Conservation (phyloP, 805 yeast genomes). For the Metschnikowia reukaufii region DNA sequence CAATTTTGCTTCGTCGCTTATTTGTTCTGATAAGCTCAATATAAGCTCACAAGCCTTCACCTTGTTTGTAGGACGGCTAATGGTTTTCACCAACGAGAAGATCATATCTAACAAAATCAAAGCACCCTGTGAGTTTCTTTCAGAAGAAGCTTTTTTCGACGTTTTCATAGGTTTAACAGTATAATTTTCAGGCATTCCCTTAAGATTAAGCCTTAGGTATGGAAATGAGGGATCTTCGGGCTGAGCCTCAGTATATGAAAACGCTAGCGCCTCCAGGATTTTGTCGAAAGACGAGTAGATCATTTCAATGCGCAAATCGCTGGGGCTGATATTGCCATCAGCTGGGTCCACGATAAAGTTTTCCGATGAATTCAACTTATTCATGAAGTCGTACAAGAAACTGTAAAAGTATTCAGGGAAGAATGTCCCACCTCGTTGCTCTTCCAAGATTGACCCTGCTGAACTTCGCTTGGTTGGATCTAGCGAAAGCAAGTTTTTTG, state of each 20-base stretch:
- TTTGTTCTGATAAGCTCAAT: conserved; percentile 69
- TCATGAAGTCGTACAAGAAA: conserved; percentile 68
- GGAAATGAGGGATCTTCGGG: conserved; percentile 8
- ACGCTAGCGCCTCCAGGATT: conserved; percentile 28
- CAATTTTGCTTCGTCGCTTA: conserved; percentile 79
- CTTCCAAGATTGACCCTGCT: conserved; percentile 52
- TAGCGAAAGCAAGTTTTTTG: conserved; percentile 60
- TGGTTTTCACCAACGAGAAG: conserved; percentile 59
- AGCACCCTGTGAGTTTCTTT: conserved; percentile 36
- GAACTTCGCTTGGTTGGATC: conserved; percentile 61
- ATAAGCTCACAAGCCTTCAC: conserved; percentile 74
- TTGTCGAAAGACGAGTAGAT: conserved; percentile 60
- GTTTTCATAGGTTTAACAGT: conserved; percentile 32
- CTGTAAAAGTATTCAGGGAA: conserved; percentile 72
- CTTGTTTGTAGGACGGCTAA: conserved; percentile 58
- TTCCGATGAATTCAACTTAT: conserved; percentile 27
- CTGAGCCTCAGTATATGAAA: conserved; percentile 18
- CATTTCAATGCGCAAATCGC: conserved; percentile 53
- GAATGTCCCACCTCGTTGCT: conserved; percentile 44
- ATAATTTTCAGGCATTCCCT: conserved; percentile 51
- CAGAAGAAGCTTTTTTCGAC: conserved; percentile 13
- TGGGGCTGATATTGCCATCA: conserved; percentile 26
- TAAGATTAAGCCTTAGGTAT: conserved; percentile 46
- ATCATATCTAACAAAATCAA: conserved; percentile 58
- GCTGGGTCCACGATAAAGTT: conserved; percentile 17